Base-by-base conservation (phyloP, 106 monocot genomes). In the Dendrobium chrysotoxum region DNA sequence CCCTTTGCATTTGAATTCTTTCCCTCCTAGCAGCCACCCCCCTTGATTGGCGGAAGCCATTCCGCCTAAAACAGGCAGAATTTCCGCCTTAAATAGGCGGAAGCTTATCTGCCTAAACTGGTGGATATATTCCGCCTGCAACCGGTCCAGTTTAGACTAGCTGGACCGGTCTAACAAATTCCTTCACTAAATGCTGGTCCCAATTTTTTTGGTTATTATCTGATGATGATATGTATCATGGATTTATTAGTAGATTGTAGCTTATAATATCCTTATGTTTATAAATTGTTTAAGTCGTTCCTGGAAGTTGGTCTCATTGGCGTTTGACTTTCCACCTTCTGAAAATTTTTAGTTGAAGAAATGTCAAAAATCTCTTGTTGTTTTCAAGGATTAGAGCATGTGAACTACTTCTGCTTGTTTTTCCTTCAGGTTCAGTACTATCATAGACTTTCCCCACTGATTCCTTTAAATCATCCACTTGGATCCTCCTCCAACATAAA, bases 391-490 rank as follows among this genome's bases (percentile, higher is more conserved):
- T 68, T 68, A 25, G 26, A 68, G 9, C 67, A 68, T 68, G 3
- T 30, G 1, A 68, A 25, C 26, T 26, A 40, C 72, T 39, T 72
- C 12, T 18, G 39, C 16, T 72, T 21, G 39, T 4, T 77, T 78
- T 44, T 38, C 55, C 21, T n/a, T 72, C 58, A 97, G 97, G 94
- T 94, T 85, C 90, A 89, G 68, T 89, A 97, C 82, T 97, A 97
- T 85, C 87, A 94, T 53, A 92, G 97, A 80, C 85, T 97, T 25
- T 98, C 91, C 42, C 94, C 94, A 28, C 72, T 97, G 70, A 81
- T 92, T 85, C 94, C 94, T 77, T 83, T 89, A 50, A 84, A 88
- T 61, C 76, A 76, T 77, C 88, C 94, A 72, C 89, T 97, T 53
- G 86, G 88, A 68, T 94, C 94, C 46, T 94, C 92, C 55, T 87